phyloP scores from a whole-genome alignment of 2,329 filamentous ascomycete genomes.

The Chaetoscypha palmicola region DNA sequence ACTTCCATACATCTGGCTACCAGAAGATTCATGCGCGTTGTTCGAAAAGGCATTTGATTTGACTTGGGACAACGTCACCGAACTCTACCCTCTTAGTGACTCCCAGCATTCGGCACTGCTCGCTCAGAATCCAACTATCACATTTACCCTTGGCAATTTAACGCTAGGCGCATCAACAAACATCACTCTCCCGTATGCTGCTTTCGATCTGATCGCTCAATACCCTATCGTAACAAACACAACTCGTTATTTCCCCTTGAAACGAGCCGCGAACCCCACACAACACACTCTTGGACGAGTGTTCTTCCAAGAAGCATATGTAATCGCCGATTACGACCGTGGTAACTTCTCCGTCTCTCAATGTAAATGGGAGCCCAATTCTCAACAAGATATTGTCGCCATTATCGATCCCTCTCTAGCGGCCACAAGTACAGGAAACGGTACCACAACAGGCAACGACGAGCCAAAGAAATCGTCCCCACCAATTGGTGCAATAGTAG shows the following conservation, averaged over 20 bases:
- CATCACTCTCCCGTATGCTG: conserved; percentile 32
- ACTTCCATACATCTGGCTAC: conserved; percentile 35
- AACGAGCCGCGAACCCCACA: conserved; percentile 28
- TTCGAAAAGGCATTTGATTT: conserved; percentile 33
- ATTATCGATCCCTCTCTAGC: neutral
- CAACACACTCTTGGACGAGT: conserved; percentile 34
- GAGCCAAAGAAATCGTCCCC: neutral
- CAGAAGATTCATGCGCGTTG: conserved; percentile 28
- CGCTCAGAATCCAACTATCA: conserved; percentile 28
- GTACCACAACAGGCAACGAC: neutral
- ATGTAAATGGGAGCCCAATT: neutral
- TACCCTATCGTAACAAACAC: conserved; percentile 31
- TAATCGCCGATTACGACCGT: conserved; percentile 6
- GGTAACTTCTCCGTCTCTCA: conserved; percentile 1
- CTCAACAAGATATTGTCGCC: neutral
- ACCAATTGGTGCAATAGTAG: conserved; percentile 3
- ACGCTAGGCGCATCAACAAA: conserved; percentile 18
- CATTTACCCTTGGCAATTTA: conserved; percentile 30
- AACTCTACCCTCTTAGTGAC: conserved; percentile 31
- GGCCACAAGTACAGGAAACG: neutral
- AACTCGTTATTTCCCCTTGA: conserved; percentile 40
- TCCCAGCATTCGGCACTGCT: conserved; percentile 20
- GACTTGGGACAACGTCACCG: conserved; percentile 29
- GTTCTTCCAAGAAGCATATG: conserved; percentile 35
- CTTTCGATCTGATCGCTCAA: conserved; percentile 29